Base-by-base conservation (phyloP, 2,329 filamentous ascomycete species). In the Pyrenophora teres region DNA sequence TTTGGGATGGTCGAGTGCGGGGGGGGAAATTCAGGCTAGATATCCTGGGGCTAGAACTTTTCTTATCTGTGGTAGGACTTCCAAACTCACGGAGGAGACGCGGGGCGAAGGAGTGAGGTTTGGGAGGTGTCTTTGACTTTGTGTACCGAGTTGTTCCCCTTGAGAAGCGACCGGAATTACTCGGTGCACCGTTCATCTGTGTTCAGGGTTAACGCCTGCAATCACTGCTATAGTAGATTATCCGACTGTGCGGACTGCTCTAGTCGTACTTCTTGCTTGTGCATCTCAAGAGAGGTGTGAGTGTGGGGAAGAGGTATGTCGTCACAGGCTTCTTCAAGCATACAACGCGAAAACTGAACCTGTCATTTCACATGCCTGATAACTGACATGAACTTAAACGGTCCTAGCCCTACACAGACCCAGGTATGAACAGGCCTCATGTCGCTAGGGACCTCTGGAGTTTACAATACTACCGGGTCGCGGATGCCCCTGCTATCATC, bases 381-480 rank as follows among this genome's bases (percentile, higher is more conserved):
- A 12, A 12, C 27, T 30, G 2, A 30, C 10, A 6, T 25, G 23
- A 25, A 25, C 8, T 9, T 25, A 25, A 9, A 25, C 23, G 4
- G 3, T 9, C 6, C 23, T 25, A 25, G 23, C 7, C 3, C 8
- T 25, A 25, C 3, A 30, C 9, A 30, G 9, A 10, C 19, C 38
- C 21, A 16, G 12, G 12, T 78, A 76, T 80, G 79, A 15, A 69
- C 56, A 64, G 69, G 36, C 63, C 68, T 4, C 69, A 25, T 12
- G 9, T 30, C 9, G 8, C 6, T 68, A 1, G 64, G 64, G 2
- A 71, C 42, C 36, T 69, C 67, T 63, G 64, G 2, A 71, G 44
- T 35, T 69, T 67, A 68, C 67, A 71, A 19, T 70, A 65, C 47
- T 63, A 59, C 66, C 65, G 54, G 15, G 69, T 62, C 43, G 68